Conservation (phyloP, 108 stramenopile species). For the Aureococcus anophagefferens region DNA sequence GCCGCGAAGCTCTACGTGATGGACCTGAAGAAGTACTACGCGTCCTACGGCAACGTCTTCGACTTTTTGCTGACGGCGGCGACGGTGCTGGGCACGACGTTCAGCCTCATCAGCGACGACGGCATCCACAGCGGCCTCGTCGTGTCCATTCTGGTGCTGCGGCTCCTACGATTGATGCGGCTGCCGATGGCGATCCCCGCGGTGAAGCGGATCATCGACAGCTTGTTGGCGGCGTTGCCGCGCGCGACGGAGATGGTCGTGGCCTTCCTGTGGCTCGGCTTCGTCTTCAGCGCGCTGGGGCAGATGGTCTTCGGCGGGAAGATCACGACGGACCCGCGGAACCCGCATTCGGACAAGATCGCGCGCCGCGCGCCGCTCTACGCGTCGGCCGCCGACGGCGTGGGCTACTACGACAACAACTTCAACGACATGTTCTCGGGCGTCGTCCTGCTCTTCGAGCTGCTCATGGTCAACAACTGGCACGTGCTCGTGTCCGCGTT, state of each 20-base stretch:
- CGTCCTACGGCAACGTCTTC: not conserved
- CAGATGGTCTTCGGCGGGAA: not conserved
- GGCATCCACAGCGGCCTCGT: too few species aligned
- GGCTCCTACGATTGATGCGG: not conserved
- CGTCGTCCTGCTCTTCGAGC: conserved; percentile 13
- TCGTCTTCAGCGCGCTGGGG: not conserved
- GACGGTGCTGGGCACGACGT: too few species aligned
- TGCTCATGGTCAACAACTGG: conserved; percentile 25
- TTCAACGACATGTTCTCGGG: conserved; percentile 2
- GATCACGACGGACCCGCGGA: too few species aligned
- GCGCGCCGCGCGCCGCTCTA: not conserved
- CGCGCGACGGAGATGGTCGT: not conserved
- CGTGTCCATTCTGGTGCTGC: conserved; percentile 5
- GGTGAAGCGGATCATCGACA: too few species aligned
- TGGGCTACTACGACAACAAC: not conserved
- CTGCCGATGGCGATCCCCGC: too few species aligned
- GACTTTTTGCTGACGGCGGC: conserved; percentile 9
- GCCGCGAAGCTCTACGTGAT: conserved; percentile 3
- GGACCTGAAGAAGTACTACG: not conserved
- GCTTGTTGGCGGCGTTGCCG: too few species aligned
- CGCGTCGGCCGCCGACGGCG: not conserved
- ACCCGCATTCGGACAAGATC: not conserved
- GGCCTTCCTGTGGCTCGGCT: conserved; percentile 6
- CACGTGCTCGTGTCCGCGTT: too few species aligned
- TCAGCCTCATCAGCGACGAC: too few species aligned